Conservation (phyloP, 2,329 filamentous ascomycete species). For the Penicillium sp. region DNA sequence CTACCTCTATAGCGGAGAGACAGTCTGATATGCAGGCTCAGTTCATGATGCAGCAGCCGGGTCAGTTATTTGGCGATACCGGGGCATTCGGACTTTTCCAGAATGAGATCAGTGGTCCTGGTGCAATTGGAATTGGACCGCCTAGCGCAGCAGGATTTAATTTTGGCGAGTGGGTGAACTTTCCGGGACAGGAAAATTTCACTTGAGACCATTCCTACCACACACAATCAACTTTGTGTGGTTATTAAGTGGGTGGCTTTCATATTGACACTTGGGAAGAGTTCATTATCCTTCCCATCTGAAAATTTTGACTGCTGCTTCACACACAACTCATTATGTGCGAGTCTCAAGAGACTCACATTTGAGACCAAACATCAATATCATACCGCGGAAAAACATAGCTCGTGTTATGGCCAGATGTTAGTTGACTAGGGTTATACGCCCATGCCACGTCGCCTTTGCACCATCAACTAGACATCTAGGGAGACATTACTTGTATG, state of each 20-base stretch:
- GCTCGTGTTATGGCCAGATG: background rate
- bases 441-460: background rate
- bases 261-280: background rate
- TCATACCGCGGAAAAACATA: background rate
- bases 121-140: conserved; percentile 21
- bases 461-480: background rate
- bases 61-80: conserved; percentile 33
- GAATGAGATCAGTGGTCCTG: conserved; percentile 15
- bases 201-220: background rate
- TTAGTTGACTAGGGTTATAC: background rate
- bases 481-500: background rate
- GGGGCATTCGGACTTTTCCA: conserved; percentile 34
- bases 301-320: background rate
- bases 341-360: background rate
- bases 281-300: background rate
- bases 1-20: conserved; percentile 19
- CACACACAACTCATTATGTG: background rate
- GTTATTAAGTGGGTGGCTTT: background rate
- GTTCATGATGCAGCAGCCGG: conserved; percentile 35
- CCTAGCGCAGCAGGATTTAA: conserved; percentile 28
- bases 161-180: conserved; percentile 40
- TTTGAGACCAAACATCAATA: background rate
- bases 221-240: background rate
- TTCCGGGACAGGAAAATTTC: conserved; percentile 21
- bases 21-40: conserved; percentile 17